A percentile compares a stretch with the other conserved stretches of the same genome.
phyloP scores from a whole-genome alignment of 805 yeast genomes.

The Wickerhamomyces queroliae region DNA sequence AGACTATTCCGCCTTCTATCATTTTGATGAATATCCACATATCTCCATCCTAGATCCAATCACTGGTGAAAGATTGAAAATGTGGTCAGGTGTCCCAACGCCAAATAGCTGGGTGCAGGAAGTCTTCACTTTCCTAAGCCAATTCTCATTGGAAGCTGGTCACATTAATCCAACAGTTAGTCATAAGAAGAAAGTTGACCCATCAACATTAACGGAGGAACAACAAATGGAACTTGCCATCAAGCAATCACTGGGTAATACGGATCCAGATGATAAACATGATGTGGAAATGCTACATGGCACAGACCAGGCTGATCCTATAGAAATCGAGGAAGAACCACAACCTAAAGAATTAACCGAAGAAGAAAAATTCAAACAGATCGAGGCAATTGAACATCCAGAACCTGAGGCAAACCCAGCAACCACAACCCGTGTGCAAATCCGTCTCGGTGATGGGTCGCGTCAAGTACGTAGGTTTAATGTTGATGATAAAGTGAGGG shows the following conservation, averaged over 20 bases:
- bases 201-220: conserved; percentile 68
- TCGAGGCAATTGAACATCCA: conserved; percentile 43
- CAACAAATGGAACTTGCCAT: conserved; percentile 78
- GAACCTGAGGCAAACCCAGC: conserved; percentile 50
- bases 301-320: conserved; percentile 15
- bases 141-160: conserved; percentile 59
- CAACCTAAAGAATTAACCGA: conserved; percentile 24
- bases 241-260: conserved; percentile 49
- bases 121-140: conserved; percentile 59
- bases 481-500: conserved; percentile 49
- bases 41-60: conserved; percentile 90
- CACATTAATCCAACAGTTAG: conserved; percentile 60
- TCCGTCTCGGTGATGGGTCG: conserved; percentile 85
- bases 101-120: conserved; percentile 58
- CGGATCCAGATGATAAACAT: conserved; percentile 20
- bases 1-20: conserved; percentile 67
- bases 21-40: conserved; percentile 71
- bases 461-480: conserved; percentile 69
- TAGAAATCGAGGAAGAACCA: conserved; percentile 15
- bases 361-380: conserved; percentile 41
- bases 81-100: conserved; percentile 70
- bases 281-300: conserved; percentile 14
- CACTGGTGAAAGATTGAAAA: conserved; percentile 83
- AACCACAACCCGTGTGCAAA: conserved; percentile 58
- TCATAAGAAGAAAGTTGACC: conserved; percentile 56